Conservation (phyloP, 1,139 yeast species). For the Wickerhamiella infanticola region DNA sequence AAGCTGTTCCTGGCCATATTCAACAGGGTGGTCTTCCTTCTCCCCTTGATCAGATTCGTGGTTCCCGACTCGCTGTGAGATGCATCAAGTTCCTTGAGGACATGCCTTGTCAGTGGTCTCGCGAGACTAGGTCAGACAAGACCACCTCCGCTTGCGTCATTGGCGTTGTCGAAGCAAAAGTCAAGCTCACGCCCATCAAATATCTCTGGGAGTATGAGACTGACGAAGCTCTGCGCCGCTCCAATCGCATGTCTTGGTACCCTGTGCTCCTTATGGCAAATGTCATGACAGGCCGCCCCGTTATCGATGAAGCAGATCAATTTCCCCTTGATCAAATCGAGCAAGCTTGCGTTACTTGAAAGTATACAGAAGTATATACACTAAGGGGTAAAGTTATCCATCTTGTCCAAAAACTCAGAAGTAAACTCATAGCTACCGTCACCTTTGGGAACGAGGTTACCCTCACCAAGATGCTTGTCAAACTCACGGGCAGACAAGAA, state of each 20-base stretch:
- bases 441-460: constrained; percentile 37
- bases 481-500: constrained; percentile 95
- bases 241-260: constrained; percentile 77
- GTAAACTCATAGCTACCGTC: constrained; percentile 32
- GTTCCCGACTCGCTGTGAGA: constrained; percentile 77
- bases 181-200: constrained; percentile 58
- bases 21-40: constrained; percentile 97
- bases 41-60: constrained; percentile 85
- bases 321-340: background rate
- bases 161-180: constrained; percentile 69
- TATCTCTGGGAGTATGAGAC: constrained; percentile 78
- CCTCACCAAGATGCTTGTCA: constrained; percentile 48
- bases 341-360: background rate
- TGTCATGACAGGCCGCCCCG: constrained; percentile 61
- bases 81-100: constrained; percentile 73
- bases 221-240: constrained; percentile 64
- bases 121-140: constrained; percentile 20
- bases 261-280: constrained; percentile 63
- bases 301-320: constrained; percentile 3
- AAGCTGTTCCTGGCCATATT: constrained; percentile 95
- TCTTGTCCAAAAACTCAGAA: constrained; percentile 14
- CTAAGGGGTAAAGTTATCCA: background rate
- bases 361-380: background rate
- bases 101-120: constrained; percentile 14
- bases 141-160: constrained; percentile 64